Evolutionary conservation across 2,329 filamentous ascomycete genomes (phyloP).

Genomic region (Colletotrichum limetticola): DNA sequence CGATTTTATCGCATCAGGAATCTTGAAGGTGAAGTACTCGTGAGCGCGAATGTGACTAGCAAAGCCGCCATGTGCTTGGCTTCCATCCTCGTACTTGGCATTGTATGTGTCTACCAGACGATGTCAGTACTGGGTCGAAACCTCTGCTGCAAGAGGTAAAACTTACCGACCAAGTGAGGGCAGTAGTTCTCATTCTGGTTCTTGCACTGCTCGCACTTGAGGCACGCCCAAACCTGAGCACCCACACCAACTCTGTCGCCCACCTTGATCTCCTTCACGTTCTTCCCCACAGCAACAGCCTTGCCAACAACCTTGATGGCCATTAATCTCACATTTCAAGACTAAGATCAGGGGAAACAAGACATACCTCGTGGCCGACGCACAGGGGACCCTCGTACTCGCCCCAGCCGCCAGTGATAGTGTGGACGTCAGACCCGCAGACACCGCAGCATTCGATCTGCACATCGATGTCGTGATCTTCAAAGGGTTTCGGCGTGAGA

Average conservation of each 20-base stretch:
- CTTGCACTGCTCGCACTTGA: slow-evolving; percentile 60
- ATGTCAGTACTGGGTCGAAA: neutral
- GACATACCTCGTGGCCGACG: slow-evolving; percentile 63
- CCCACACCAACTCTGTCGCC: slow-evolving; percentile 75
- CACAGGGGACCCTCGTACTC: slow-evolving; percentile 57
- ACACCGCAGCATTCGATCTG: slow-evolving; percentile 77
- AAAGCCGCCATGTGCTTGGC: slow-evolving; percentile 72
- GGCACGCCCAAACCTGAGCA: slow-evolving; percentile 68
- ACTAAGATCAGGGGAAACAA: neutral
- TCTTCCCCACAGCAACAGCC: slow-evolving; percentile 58
- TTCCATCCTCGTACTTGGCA: slow-evolving; percentile 66
- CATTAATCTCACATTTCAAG: neutral
- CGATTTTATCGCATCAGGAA: slow-evolving; percentile 62
- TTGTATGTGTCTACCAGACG: slow-evolving; percentile 63
- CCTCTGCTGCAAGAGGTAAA: rapidly evolving
- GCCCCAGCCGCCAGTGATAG: slow-evolving; percentile 67
- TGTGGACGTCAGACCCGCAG: slow-evolving; percentile 71
- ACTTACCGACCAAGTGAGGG: slow-evolving; percentile 52
- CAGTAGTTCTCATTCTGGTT: slow-evolving; percentile 62
- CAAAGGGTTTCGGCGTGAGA: slow-evolving; percentile 51
- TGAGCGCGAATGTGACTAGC: slow-evolving; percentile 60
- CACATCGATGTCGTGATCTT: slow-evolving; percentile 63
- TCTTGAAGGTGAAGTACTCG: slow-evolving; percentile 69
- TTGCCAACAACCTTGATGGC: slow-evolving; percentile 60
- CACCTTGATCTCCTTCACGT: slow-evolving; percentile 60